Evolutionary conservation across 768 basidiomycete genomes (phyloP).

Genomic region (Hysterangium stoloniferum): DNA sequence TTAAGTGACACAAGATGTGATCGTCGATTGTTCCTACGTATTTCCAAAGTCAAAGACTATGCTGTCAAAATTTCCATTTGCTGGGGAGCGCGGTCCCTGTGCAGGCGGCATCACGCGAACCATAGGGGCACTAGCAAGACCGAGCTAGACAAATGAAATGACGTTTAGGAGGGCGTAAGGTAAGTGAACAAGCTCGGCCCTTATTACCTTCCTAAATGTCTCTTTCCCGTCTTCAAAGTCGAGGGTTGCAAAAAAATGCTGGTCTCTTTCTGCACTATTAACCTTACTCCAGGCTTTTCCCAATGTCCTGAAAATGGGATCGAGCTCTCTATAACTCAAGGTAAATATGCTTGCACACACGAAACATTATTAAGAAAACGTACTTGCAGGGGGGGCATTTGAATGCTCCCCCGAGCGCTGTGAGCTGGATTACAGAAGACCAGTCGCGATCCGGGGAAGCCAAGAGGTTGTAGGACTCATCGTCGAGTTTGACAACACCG

Average conservation of each 20-base stretch:
- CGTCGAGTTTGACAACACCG: slow-evolving; percentile 78
- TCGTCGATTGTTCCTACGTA: slow-evolving; percentile 19
- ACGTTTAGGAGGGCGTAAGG: background rate
- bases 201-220: slow-evolving; percentile 77
- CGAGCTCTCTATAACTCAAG: slow-evolving; percentile 59
- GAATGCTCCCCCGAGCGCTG: slow-evolving; percentile 73
- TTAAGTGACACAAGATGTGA: background rate
- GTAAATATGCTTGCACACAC: background rate
- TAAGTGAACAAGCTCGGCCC: background rate
- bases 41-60: slow-evolving; percentile 67
- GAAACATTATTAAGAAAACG: slow-evolving; percentile 25
- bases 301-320: slow-evolving; percentile 74
- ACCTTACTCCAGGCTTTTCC: slow-evolving; percentile 75
- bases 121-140: slow-evolving; percentile 76
- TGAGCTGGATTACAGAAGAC: slow-evolving; percentile 82
- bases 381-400: slow-evolving; percentile 92
- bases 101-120: slow-evolving; percentile 69
- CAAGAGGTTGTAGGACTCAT: slow-evolving; percentile 68
- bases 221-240: slow-evolving; percentile 76
- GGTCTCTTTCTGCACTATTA: slow-evolving; percentile 52
- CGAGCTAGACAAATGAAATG: slow-evolving; percentile 61
- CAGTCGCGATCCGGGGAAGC: slow-evolving; percentile 72
- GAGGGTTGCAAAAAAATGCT: slow-evolving; percentile 87
- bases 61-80: slow-evolving; percentile 46
- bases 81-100: slow-evolving; percentile 59